These are phyloP conservation scores for Chalciporus sphaerocephalus DNA, from an alignment of 768 basidiomycete genomes.

Conservation along the genomic window DNA sequence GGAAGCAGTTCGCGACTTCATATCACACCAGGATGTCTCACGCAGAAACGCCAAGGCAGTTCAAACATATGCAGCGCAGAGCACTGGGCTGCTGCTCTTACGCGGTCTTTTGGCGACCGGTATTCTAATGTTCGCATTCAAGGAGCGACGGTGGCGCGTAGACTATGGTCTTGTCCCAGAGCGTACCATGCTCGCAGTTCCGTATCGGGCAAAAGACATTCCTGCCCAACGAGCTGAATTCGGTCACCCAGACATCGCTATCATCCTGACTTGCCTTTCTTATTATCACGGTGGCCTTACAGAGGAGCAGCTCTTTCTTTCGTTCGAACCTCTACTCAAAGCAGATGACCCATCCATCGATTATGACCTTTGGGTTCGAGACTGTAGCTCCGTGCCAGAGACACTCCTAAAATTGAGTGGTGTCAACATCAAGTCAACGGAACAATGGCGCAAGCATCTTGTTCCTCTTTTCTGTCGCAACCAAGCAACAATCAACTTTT, in stretches of 20 bases:
- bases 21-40: constrained; percentile 12
- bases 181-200: constrained; percentile 36
- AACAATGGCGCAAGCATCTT: constrained; percentile 21
- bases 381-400: constrained; percentile 16
- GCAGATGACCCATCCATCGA: constrained; percentile 31
- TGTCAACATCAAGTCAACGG: constrained; percentile 29
- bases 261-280: constrained; percentile 34
- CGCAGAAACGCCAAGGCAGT: background rate
- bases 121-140: constrained; percentile 29
- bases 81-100: constrained; percentile 24
- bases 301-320: constrained; percentile 25
- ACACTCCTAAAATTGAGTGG: constrained; percentile 13
- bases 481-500: constrained; percentile 34
- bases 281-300: constrained; percentile 37
- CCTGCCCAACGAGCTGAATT: constrained; percentile 37
- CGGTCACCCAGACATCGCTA: constrained; percentile 35
- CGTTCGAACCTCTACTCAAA: constrained; percentile 27
- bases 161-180: constrained; percentile 34
- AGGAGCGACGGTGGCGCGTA: constrained; percentile 37
- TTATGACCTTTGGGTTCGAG: constrained; percentile 31
- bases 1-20: constrained; percentile 19
- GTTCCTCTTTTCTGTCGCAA: constrained; percentile 30
- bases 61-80: constrained; percentile 1
- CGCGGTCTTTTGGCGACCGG: constrained; percentile 34
- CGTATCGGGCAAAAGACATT: constrained; percentile 37